Evolutionary conservation across 495 filamentous ascomycete species (phyloP), one percentile per base, ranked within the genome.

Genomic region (Penicillium steckii): DNA sequence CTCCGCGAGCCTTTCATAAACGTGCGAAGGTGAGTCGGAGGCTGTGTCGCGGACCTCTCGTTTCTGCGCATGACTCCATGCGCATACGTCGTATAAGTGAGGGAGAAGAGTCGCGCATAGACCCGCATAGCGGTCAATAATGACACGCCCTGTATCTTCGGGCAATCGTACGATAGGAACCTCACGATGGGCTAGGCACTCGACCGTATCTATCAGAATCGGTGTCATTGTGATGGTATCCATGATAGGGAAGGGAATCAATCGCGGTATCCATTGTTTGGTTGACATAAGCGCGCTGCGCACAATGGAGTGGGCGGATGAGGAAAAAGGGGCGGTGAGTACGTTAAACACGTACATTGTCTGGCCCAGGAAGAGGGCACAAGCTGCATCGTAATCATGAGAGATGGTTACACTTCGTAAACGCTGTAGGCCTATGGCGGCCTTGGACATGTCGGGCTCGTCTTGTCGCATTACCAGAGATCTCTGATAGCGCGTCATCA

Each of bases 41-140:
- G 24, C 53, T 0, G 30, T 13, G n/a, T 46, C 40, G 26, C 33
- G 21, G 7, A 44, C 30, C 10, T 53, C 46, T 40, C 25, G 52
- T 21, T 61, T 61, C 42, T 61, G 24, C 6, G 49, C 13, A 55
- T 62, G 52, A 32, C 68, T 66, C 35, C 61, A 59, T 15, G 57
- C 66, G 40, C 68, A 71, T 30, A 72, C 51, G 40, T 71, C 64
- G 40, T 71, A 62, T 1, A 69, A 53, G 17, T 58, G 42, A 46
- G 68, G 62, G 2, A 72, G 48, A 12, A 69, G 56, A 4, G 68
- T 64, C 8, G 59, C 52, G 24, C 54, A 66, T 30, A 71, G 47
- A n/a, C 69, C 69, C 8, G 55, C 58, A 29, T 64, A 62, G 27
- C 68, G 66, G 52, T 72, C 69, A 13, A 71, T 56, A 23, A 70